Base-by-base conservation (phyloP, 2,329 filamentous ascomycete species). In the Neonectria magnoliae region DNA sequence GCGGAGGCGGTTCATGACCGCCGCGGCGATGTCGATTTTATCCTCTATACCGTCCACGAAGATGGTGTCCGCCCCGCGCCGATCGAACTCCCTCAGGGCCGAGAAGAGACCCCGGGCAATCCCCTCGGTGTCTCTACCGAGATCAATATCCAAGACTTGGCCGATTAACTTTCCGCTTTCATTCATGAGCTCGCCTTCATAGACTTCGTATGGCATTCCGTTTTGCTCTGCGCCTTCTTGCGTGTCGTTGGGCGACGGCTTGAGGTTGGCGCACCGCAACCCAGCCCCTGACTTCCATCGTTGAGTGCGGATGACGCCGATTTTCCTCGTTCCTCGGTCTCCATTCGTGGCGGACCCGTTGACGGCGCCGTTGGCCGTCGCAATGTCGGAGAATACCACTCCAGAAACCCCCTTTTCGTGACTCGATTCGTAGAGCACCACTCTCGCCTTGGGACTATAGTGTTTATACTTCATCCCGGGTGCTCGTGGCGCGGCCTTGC, bases 401-500 rank as follows among this genome's bases (percentile, higher is more conserved):
- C 82, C 82, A 10, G 74, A 74, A 47, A 71, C 68, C 22, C 80
- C 78, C 11, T 66, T 70, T 13, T 65, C 66, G 77, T 76, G 81
- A 41, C 75, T 78, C 27, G 87, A 80, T 76, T 97, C 93, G 76
- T 94, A 97, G 2, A 98, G 83, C 14, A 97, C 82, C 2, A 99
- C 94, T 50, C 86, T 89, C 1, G 96, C 97, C 77, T 90, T 93
- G 1, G 96, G 96, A 47, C 94, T 97, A 76, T 99, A 99, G 77
- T 99, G 96, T 76, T 96, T 93, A 78, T 99, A 99, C 80, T 99
- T 99, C 96, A 99, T 99, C 1, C 96, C 96, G 0, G 96, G 96
- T 1, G 96, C 96, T 61, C 93, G 86, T 0, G 96, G 96, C 10
- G 86, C 85, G 1, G 77, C 82, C 55, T 87, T 88, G 5, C 87